These are phyloP conservation scores for Pichia sp. DNA, from an alignment of 1,139 yeast genomes.

Conservation along the genomic window DNA sequence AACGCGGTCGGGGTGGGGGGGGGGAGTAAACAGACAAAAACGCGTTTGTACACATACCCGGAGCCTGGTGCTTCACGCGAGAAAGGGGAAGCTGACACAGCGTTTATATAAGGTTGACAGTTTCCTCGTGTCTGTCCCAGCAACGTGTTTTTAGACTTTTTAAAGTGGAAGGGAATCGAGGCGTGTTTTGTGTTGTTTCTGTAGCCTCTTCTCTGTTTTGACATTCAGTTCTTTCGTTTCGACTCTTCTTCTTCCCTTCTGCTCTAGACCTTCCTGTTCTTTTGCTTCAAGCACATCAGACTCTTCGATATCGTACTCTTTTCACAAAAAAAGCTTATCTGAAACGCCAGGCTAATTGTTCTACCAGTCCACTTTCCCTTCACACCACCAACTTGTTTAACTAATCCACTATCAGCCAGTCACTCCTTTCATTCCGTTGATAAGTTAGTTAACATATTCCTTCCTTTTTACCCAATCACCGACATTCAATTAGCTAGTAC, in stretches of 20 bases:
- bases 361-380: neutral
- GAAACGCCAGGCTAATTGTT: neutral
- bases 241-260: neutral
- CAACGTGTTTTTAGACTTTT: neutral
- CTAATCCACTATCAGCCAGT: slow-evolving; percentile 23
- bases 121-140: neutral
- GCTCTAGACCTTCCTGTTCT: neutral
- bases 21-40: neutral
- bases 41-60: neutral
- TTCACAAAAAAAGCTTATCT: neutral
- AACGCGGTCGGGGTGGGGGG: neutral
- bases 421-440: slow-evolving; percentile 28
- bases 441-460: neutral
- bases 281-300: neutral
- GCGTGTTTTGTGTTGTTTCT: neutral
- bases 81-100: neutral
- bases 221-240: neutral
- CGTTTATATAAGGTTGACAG: neutral
- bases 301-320: too few species aligned
- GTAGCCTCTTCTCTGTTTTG: neutral
- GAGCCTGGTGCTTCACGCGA: neutral
- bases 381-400: slow-evolving; percentile 2
- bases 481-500: neutral
- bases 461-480: slow-evolving; percentile 1
- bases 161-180: neutral